Evolutionary conservation across 306 rosid genomes (phyloP).

Genomic region (Aeschynomene evenia): DNA sequence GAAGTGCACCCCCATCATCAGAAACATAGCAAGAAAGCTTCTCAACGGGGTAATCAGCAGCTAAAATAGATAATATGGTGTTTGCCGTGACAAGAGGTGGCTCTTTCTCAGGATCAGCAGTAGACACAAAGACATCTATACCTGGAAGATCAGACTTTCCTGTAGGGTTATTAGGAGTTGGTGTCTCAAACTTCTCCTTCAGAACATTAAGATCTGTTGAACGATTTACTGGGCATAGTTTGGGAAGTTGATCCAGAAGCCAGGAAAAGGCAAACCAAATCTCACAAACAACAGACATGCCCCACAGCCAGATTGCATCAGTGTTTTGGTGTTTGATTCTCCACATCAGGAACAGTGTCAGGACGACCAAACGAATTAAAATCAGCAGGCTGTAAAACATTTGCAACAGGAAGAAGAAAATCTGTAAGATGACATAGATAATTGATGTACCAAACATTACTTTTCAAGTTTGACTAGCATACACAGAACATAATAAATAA

Average conservation of each 20-base stretch:
- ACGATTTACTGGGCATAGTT: slow-evolving; percentile 79
- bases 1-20: slow-evolving; percentile 94
- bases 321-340: slow-evolving; percentile 60
- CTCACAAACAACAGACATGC: slow-evolving; percentile 91
- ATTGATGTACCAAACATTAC: not conserved
- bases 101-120: slow-evolving; percentile 95
- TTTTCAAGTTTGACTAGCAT: slow-evolving; percentile 5
- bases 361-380: slow-evolving; percentile 58
- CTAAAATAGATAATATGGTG: slow-evolving; percentile 83
- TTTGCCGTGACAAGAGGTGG: slow-evolving; percentile 96
- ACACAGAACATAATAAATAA: not conserved
- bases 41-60: slow-evolving; percentile 88
- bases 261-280: slow-evolving; percentile 96
- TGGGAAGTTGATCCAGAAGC: slow-evolving; percentile 89
- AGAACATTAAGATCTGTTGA: slow-evolving; percentile 81
- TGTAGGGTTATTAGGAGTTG: slow-evolving; percentile 63
- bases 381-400: slow-evolving; percentile 63
- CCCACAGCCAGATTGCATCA: slow-evolving; percentile 93
- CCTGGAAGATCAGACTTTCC: slow-evolving; percentile 98
- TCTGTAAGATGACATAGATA: slow-evolving; percentile 14
- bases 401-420: slow-evolving; percentile 16
- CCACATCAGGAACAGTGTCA: slow-evolving; percentile 72
- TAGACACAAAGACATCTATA: slow-evolving; percentile 82
- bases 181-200: slow-evolving; percentile 79
- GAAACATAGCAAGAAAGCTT: slow-evolving; percentile 95